phyloP scores from a whole-genome alignment of 495 filamentous ascomycete genomes.

The Penicillium herquei region DNA sequence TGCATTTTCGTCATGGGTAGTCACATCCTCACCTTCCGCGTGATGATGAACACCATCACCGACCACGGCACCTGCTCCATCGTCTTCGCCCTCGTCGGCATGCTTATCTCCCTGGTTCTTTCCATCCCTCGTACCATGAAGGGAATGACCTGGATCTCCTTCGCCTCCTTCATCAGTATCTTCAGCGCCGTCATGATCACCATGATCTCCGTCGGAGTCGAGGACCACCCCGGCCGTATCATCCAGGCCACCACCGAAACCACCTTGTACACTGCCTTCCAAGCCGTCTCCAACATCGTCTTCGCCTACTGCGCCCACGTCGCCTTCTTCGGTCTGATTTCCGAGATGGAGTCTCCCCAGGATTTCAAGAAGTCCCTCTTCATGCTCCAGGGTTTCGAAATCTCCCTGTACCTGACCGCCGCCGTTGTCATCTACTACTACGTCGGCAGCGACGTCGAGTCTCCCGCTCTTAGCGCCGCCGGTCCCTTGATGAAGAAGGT shows the following conservation, averaged over 20 bases:
- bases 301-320: constrained; percentile 63
- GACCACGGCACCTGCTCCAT: constrained; percentile 67
- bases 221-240: constrained; percentile 27
- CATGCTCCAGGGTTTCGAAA: constrained; percentile 63
- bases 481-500: constrained; percentile 64
- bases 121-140: constrained; percentile 65
- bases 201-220: constrained; percentile 67
- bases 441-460: constrained; percentile 61
- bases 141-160: constrained; percentile 59
- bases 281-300: constrained; percentile 51
- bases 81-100: constrained; percentile 63
- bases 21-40: constrained; percentile 68
- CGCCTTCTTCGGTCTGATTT: constrained; percentile 74
- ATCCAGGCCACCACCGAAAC: constrained; percentile 30
- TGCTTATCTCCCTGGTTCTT: constrained; percentile 58
- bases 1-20: constrained; percentile 76
- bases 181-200: constrained; percentile 58
- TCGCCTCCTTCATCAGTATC: constrained; percentile 47
- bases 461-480: constrained; percentile 70
- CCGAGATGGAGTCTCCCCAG: constrained; percentile 68
- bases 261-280: constrained; percentile 39
- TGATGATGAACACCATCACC: constrained; percentile 68
- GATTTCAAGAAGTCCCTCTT: constrained; percentile 68
- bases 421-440: constrained; percentile 72
- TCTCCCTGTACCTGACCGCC: constrained; percentile 64